Evolutionary conservation across 2,329 filamentous ascomycete species (phyloP).

Genomic region (Ceratocystis albifundus): DNA sequence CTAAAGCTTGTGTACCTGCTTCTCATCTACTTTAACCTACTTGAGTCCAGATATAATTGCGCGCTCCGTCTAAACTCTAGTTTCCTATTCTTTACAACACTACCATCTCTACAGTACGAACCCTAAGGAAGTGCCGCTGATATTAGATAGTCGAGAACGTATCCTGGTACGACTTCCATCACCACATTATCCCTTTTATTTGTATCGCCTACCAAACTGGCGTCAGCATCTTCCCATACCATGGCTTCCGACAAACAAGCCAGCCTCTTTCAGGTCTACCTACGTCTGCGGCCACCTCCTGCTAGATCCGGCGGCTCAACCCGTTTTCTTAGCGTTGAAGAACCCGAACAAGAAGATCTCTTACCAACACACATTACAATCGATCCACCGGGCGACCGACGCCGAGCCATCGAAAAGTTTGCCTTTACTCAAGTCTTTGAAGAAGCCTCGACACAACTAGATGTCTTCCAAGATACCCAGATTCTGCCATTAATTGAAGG

Average conservation of each 20-base stretch:
- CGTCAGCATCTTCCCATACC: not conserved
- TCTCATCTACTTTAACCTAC: not conserved
- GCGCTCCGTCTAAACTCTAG: not conserved
- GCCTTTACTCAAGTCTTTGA: conserved; percentile 90
- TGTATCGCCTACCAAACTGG: not conserved
- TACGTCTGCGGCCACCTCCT: conserved; percentile 62
- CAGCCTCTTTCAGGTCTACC: conserved; percentile 79
- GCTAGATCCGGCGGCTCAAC: conserved; percentile 35
- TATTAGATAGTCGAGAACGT: not conserved
- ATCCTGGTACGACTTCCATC: not conserved
- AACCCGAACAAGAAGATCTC: conserved; percentile 31
- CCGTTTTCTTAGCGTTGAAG: conserved; percentile 70
- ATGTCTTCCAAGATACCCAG: conserved; percentile 72
- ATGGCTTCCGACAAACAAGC: conserved; percentile 23
- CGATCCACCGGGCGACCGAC: conserved; percentile 72
- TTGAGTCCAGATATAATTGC: not conserved
- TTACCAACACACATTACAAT: conserved; percentile 59
- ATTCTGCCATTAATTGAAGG: conserved; percentile 67
- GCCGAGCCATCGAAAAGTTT: conserved; percentile 84
- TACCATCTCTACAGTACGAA: not conserved
- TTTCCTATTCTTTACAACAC: not conserved
- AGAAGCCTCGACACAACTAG: conserved; percentile 70
- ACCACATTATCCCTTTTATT: not conserved
- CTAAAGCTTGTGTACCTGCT: not conserved
- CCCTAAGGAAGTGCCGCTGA: not conserved